Evolutionary conservation across 2,329 filamentous ascomycete genomes (phyloP).

Genomic region (Neonectria sp.): DNA sequence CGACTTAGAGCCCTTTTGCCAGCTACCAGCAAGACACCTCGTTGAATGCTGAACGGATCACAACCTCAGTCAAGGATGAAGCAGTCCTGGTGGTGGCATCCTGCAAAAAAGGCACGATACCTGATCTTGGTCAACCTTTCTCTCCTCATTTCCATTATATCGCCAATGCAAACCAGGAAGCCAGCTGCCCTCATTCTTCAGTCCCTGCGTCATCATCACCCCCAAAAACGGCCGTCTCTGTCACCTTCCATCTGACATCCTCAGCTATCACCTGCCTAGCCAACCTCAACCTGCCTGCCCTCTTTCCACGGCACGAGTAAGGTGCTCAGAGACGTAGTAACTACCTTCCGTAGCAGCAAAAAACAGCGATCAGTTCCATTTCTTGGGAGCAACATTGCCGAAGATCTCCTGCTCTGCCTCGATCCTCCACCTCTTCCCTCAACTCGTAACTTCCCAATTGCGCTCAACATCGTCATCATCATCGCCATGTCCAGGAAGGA

Average conservation of each 20-base stretch:
- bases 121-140: neutral
- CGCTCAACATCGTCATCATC: neutral
- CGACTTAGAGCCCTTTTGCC: neutral
- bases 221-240: neutral
- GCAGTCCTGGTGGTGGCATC: neutral
- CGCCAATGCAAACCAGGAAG: neutral
- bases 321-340: neutral
- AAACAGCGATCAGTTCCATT: neutral
- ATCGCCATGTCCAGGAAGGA: neutral
- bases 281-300: neutral
- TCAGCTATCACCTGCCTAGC: neutral
- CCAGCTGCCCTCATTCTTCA: neutral
- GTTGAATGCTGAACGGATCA: neutral
- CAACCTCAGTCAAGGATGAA: neutral
- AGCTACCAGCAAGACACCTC: neutral
- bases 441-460: neutral
- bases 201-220: neutral
- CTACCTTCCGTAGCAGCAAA: neutral
- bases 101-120: neutral
- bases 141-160: neutral
- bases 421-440: neutral
- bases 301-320: neutral
- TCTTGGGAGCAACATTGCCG: neutral
- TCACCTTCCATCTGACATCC: neutral
- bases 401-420: neutral